A percentile compares a stretch with the other conserved stretches of the same genome.
phyloP scores from a whole-genome alignment of 306 rosid genomes.

The Prunus mume region DNA sequence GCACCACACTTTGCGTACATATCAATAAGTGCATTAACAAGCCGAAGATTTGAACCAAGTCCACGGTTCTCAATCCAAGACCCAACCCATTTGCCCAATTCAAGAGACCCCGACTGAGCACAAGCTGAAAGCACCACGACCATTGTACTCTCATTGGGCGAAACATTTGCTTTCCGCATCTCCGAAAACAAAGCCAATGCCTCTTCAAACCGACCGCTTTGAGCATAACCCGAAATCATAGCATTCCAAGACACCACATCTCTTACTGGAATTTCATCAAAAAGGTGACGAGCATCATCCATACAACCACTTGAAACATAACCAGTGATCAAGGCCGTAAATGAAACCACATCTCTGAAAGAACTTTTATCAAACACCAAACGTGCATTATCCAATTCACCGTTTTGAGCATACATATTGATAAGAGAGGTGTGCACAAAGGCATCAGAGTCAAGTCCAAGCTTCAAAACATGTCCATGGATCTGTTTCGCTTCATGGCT shows the following conservation, averaged over 20 bases:
- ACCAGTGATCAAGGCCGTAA: slow-evolving; percentile 68
- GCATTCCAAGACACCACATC: slow-evolving; percentile 91
- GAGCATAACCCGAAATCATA: slow-evolving; percentile 74
- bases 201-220: slow-evolving; percentile 49
- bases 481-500: slow-evolving; percentile 57
- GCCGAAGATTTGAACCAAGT: slow-evolving; percentile 46
- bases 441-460: slow-evolving; percentile 47
- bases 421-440: slow-evolving; percentile 64
- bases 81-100: slow-evolving; percentile 56
- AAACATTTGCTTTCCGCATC: slow-evolving; percentile 47
- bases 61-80: slow-evolving; percentile 56
- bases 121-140: slow-evolving; percentile 64
- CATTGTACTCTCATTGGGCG: slow-evolving; percentile 60
- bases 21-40: slow-evolving; percentile 63
- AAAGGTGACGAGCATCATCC: slow-evolving; percentile 58
- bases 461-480: slow-evolving; percentile 59
- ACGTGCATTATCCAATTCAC: slow-evolving; percentile 50
- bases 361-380: slow-evolving; percentile 62
- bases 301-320: slow-evolving; percentile 50
- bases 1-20: slow-evolving; percentile 82
- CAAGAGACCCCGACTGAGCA: slow-evolving; percentile 51
- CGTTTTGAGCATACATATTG: slow-evolving; percentile 50
- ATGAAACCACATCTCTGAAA: slow-evolving; percentile 57
- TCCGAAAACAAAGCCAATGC: slow-evolving; percentile 50
- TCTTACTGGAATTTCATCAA: slow-evolving; percentile 50